Evolutionary conservation across 441 rosid genomes (phyloP), one percentile per base, ranked within the genome.

Genomic region (Codiaeum variegatum): DNA sequence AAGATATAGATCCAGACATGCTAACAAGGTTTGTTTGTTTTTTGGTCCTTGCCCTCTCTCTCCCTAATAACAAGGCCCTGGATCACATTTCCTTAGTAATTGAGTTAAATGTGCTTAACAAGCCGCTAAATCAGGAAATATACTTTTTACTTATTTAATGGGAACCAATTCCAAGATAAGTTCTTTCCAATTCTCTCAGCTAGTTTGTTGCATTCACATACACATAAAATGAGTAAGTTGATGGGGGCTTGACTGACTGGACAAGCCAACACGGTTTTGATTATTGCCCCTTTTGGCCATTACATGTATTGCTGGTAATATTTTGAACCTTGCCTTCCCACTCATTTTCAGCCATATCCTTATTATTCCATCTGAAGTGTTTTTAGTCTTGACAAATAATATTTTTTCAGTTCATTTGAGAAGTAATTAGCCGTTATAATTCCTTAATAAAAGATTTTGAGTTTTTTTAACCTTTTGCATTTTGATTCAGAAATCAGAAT

Each of bases 1-100:
- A 84, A 76, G 94, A 84, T 65, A 71, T 84, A 69, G 97, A 93
- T 82, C 98, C 98, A 18, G 98, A 93, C 85, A 69, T 85, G 85
- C 81, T 92, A 75, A 93, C 98, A 84, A 96, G 99, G 98, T 93
- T 78, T 73, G 75, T 79, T 76, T 44, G 70, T 71, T 74, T 73
- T 78, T 12, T 70, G 55, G 69, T 71, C 51, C 66, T 46, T 42
- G 13, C 44, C 28, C 28, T 47, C 19, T 49, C 23, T 68, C 23
- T 52, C 54, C 21, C 49, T n/a, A 36, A 36, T 3, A 42, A 19
- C 52, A 47, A 31, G 11, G 13, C 66, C 31, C 47, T 15, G 64
- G 19, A 42, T 18, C 26, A 47, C 38, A 3, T 73, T 58, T 23
- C 49, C 15, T 40, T 31, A 3, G 13, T 44, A 62, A 28, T 71